phyloP scores from a whole-genome alignment of 2,329 filamentous ascomycete species.

The Verticillium alfalfae region DNA sequence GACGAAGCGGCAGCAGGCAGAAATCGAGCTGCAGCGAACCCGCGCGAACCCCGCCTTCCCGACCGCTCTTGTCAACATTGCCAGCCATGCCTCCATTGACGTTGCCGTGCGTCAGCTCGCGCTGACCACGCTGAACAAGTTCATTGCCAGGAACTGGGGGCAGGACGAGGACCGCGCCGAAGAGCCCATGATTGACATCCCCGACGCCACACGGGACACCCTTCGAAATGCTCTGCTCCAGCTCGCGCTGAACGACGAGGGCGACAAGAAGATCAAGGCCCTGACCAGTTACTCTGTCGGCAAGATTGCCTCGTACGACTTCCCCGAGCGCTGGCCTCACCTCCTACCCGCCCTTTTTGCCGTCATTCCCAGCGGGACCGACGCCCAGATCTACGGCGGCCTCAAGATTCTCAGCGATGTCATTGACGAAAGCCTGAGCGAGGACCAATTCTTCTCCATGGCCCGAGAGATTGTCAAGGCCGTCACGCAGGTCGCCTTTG shows the following conservation, averaged over 20 bases:
- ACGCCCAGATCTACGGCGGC: slow-evolving; percentile 81
- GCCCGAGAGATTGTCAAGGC: slow-evolving; percentile 80
- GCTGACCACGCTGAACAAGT: slow-evolving; percentile 72
- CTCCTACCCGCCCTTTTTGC: slow-evolving; percentile 76
- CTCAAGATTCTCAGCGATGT: slow-evolving; percentile 83
- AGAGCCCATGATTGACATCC: slow-evolving; percentile 56
- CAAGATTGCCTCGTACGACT: slow-evolving; percentile 91
- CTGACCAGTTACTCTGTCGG: slow-evolving; percentile 85
- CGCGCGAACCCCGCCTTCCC: slow-evolving; percentile 69
- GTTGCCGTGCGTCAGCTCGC: slow-evolving; percentile 77
- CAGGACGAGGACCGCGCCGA: slow-evolving; percentile 66
- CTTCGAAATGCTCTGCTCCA: slow-evolving; percentile 72
- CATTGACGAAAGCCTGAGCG: slow-evolving; percentile 87
- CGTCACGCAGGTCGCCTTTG: slow-evolving; percentile 76
- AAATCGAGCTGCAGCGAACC: slow-evolving; percentile 71
- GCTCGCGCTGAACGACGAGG: slow-evolving; percentile 66
- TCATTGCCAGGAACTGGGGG: slow-evolving; percentile 82
- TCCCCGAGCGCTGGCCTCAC: slow-evolving; percentile 90
- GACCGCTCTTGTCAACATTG: slow-evolving; percentile 73
- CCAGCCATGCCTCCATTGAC: slow-evolving; percentile 67
- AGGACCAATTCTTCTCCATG: slow-evolving; percentile 90
- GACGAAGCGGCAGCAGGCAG: slow-evolving; percentile 76
- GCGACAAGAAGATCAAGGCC: slow-evolving; percentile 80
- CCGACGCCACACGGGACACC: slow-evolving; percentile 66
- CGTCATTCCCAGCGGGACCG: slow-evolving; percentile 69